phyloP scores from a whole-genome alignment of 768 basidiomycete species.

The Collybia mongolica region DNA sequence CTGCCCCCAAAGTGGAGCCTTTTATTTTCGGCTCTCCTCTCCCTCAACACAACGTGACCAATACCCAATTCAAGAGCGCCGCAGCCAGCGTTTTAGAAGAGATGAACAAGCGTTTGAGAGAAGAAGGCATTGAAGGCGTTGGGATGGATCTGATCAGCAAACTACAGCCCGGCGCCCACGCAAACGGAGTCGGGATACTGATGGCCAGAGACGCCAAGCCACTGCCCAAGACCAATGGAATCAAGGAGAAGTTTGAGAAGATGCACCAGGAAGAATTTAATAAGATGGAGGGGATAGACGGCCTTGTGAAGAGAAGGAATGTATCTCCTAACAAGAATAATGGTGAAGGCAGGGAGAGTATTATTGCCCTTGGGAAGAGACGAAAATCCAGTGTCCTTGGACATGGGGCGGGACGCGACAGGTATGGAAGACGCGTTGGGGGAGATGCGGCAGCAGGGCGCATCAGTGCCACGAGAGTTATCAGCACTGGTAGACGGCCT shows the following conservation, averaged over 20 bases:
- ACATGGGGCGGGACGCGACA: slow-evolving; percentile 20
- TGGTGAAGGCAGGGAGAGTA: slow-evolving; percentile 16
- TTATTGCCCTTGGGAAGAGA: slow-evolving; percentile 34
- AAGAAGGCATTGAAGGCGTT: slow-evolving; percentile 53
- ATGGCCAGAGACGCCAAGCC: slow-evolving; percentile 26
- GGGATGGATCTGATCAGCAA: slow-evolving; percentile 43
- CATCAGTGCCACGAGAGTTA: slow-evolving; percentile 41
- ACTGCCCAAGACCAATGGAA: slow-evolving; percentile 26
- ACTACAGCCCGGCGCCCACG: slow-evolving; percentile 28
- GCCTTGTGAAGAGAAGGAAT: slow-evolving; percentile 31
- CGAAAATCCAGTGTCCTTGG: slow-evolving; percentile 55
- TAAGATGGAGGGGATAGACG: slow-evolving; percentile 77
- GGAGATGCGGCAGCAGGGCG: slow-evolving; percentile 22
- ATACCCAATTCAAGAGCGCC: slow-evolving; percentile 63
- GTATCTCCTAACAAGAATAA: slow-evolving; percentile 15
- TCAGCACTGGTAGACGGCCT: slow-evolving; percentile 44
- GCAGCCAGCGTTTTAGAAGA: slow-evolving; percentile 76
- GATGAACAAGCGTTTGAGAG: slow-evolving; percentile 72
- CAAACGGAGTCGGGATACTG: slow-evolving; percentile 10
- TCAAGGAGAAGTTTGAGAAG: slow-evolving; percentile 51
- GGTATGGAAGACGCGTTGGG: slow-evolving; percentile 18
- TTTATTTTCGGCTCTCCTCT: slow-evolving; percentile 82
- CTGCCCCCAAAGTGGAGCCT: slow-evolving; percentile 30
- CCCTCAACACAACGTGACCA: slow-evolving; percentile 59
- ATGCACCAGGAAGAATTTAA: slow-evolving; percentile 63